A percentile compares a stretch with the other conserved stretches of the same genome.
Conservation (phyloP, 2,329 filamentous ascomycete species). For the Pseudogymnoascus sp. region DNA sequence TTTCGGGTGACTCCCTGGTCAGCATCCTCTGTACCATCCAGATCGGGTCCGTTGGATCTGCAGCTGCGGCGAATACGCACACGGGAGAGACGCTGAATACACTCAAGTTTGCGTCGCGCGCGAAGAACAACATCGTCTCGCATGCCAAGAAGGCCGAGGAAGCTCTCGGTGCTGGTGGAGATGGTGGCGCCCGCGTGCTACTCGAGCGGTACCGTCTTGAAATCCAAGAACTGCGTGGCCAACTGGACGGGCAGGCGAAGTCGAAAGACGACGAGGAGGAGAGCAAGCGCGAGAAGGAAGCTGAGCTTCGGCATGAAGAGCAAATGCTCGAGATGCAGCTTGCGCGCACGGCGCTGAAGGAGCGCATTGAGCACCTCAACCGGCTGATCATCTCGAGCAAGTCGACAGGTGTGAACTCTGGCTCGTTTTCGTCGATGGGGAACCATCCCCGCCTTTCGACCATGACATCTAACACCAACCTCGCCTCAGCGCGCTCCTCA, state of each 20-base stretch:
- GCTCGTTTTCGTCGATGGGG: conserved; percentile 61
- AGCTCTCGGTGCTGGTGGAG: conserved; percentile 69
- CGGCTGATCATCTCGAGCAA: conserved; percentile 92
- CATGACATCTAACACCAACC: conserved; percentile 32
- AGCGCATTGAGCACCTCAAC: conserved; percentile 95
- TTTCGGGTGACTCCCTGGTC: conserved; percentile 89
- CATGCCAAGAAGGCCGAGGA: conserved; percentile 94
- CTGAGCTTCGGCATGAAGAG: conserved; percentile 82
- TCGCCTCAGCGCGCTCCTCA: conserved; percentile 60
- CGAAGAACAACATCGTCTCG: conserved; percentile 96
- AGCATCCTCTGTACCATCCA: conserved; percentile 97
- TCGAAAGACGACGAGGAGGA: conserved; percentile 62
- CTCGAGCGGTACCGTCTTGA: conserved; percentile 92
- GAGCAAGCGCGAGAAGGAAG: conserved; percentile 66
- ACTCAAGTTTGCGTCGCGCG: conserved; percentile 89
- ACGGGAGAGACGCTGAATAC: conserved; percentile 89
- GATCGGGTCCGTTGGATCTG: conserved; percentile 67
- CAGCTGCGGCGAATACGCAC: conserved; percentile 64
- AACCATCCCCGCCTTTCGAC: conserved; percentile 54
- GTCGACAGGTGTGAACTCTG: conserved; percentile 83
- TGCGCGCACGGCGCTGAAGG: conserved; percentile 88
- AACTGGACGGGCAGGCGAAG: conserved; percentile 78
- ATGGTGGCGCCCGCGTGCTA: conserved; percentile 77
- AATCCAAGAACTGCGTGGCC: conserved; percentile 70
- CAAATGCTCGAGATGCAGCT: conserved; percentile 99